Evolutionary conservation across 140 eudicot genomes (phyloP).

Genomic region (Stevia rebaudiana): DNA sequence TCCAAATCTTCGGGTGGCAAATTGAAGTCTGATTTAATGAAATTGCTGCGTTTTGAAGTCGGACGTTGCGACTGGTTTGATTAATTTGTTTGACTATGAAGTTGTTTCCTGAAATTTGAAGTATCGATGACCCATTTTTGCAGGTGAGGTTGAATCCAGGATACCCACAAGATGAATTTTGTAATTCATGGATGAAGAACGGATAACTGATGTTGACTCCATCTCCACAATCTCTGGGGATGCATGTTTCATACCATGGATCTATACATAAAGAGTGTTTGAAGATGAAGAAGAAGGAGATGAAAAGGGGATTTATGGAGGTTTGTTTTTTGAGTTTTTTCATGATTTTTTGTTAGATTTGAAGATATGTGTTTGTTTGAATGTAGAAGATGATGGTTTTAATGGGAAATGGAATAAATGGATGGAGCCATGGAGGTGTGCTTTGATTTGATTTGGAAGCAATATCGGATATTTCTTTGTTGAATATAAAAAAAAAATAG

Average conservation of each 20-base stretch:
- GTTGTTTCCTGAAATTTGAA: conserved; percentile 3
- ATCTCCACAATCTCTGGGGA: conserved; percentile 21
- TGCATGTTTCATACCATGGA: conserved; percentile 6
- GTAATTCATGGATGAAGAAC: not conserved
- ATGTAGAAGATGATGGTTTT: not conserved
- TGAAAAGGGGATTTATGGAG: not conserved
- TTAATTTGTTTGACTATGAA: not conserved
- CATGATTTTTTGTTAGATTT: conserved; percentile 8
- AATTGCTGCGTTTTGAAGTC: conserved; percentile 10
- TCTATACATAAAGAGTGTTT: not conserved
- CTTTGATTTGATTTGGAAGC: conserved; percentile 19
- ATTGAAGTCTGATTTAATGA: not conserved
- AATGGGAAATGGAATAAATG: not conserved
- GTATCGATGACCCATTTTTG: not conserved
- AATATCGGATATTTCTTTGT: conserved; percentile 11
- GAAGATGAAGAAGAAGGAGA: conserved; percentile 5
- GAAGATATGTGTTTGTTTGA: not conserved
- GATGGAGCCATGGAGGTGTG: conserved; percentile 9
- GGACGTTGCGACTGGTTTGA: not conserved
- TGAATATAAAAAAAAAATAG: too few species aligned
- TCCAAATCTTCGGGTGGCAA: not conserved
- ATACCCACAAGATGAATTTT: conserved; percentile 35
- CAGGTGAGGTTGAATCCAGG: conserved; percentile 47
- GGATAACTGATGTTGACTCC: conserved; percentile 24
- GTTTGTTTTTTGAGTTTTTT: not conserved